Evolutionary conservation across 2,329 filamentous ascomycete genomes (phyloP).

Genomic region (Stagonosporopsis chrysanthemi): DNA sequence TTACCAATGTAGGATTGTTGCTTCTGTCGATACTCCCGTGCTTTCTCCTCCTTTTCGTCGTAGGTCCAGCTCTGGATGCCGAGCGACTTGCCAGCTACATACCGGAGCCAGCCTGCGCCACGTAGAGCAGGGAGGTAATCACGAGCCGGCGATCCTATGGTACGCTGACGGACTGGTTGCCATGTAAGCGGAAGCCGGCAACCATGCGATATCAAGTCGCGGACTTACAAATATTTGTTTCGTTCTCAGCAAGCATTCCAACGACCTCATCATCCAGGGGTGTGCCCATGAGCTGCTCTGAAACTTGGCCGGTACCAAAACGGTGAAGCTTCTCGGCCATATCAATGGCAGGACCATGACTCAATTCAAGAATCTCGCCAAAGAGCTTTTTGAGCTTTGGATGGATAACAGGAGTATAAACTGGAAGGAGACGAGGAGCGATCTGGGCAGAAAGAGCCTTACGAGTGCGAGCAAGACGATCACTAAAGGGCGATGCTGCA

Average conservation of each 20-base stretch:
- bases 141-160: constrained; percentile 22
- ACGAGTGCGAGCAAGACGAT: constrained; percentile 23
- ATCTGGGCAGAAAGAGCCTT: constrained; percentile 24
- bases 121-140: constrained; percentile 23
- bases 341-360: constrained; percentile 15
- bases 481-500: constrained; percentile 21
- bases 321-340: too few species aligned
- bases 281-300: constrained; percentile 24
- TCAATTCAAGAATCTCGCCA: constrained; percentile 20
- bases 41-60: constrained; percentile 23
- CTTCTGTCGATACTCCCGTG: constrained; percentile 20
- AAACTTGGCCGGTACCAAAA: constrained; percentile 15
- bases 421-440: constrained; percentile 21
- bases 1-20: constrained; percentile 23
- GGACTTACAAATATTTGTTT: constrained; percentile 26
- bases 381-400: constrained; percentile 26
- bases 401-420: constrained; percentile 27
- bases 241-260: constrained; percentile 24
- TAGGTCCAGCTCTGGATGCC: constrained; percentile 19
- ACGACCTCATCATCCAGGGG: constrained; percentile 23
- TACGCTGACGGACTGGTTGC: constrained; percentile 22
- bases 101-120: constrained; percentile 13
- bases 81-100: constrained; percentile 19
- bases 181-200: too few species aligned
- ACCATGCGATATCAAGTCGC: too few species aligned